These are phyloP conservation scores for Ophiocordyceps camponoti-leonardi DNA, from an alignment of 2,329 filamentous ascomycete species.

Conservation along the genomic window DNA sequence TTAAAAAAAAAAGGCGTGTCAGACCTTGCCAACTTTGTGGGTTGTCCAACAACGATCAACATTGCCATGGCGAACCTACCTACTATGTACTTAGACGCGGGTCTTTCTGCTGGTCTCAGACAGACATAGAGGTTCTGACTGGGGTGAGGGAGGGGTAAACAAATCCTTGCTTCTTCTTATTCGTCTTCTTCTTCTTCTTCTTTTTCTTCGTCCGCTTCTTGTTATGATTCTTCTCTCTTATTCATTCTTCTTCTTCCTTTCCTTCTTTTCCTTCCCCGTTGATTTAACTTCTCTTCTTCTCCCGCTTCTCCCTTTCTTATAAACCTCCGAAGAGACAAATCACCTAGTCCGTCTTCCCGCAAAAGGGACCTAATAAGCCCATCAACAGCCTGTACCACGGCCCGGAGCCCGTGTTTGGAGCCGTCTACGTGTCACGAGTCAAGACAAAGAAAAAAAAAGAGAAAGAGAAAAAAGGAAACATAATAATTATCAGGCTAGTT, in stretches of 20 bases:
- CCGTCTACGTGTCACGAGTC: not conserved
- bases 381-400: too few relatives aligned
- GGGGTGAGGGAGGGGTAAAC: too few relatives aligned
- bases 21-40: not conserved
- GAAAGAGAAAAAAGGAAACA: not conserved
- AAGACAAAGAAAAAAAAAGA: not conserved
- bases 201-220: too few relatives aligned
- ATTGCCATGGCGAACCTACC: not conserved
- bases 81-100: not conserved
- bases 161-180: not conserved
- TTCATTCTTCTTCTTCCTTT: too few relatives aligned
- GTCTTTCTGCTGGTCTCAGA: not conserved
- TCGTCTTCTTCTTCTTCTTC: not conserved
- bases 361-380: too few relatives aligned
- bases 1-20: not conserved
- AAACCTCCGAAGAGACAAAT: too few relatives aligned
- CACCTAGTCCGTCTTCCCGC: too few relatives aligned
- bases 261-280: too few relatives aligned
- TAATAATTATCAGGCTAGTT: too few relatives aligned
- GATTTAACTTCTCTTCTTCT: too few relatives aligned
- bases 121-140: not conserved
- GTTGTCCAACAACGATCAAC: not conserved
- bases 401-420: not conserved
- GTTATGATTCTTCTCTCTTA: too few relatives aligned
- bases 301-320: too few relatives aligned